Percentiles rank a stretch among this genome's conserved stretches.
These are phyloP conservation scores for Globisporangium abappressorium DNA, from an alignment of 352 stramenopile genomes.

Conservation along the genomic window DNA sequence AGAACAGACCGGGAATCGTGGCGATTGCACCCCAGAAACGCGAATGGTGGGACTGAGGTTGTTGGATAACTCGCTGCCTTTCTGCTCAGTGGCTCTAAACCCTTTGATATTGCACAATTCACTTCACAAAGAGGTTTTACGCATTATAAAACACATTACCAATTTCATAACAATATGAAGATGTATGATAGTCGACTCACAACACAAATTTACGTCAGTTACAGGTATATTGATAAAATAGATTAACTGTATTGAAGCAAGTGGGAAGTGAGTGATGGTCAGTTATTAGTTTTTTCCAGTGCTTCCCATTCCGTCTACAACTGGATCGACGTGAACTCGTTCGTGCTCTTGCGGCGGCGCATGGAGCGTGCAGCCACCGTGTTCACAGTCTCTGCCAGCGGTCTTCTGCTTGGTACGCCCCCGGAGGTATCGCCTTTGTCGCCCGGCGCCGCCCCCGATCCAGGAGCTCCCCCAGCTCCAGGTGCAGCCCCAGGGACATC, in stretches of 20 bases:
- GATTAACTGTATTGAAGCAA: no score
- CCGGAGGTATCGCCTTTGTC: slow-evolving; percentile 4
- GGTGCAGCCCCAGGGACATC: not conserved
- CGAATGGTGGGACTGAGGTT: not conserved
- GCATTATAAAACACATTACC: not conserved
- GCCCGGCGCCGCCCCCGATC: not conserved
- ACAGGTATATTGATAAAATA: not conserved
- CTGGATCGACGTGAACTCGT: slow-evolving; percentile 25
- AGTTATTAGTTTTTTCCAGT: no score
- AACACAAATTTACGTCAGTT: not conserved
- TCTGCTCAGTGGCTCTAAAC: not conserved
- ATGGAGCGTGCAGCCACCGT: slow-evolving; percentile 28
- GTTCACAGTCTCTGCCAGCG: slow-evolving; percentile 23
- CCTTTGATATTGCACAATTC: not conserved
- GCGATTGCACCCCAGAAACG: not conserved
- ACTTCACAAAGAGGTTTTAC: not conserved
- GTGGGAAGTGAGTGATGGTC: not conserved
- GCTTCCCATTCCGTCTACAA: not conserved
- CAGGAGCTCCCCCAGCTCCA: not conserved
- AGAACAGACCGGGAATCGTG: not conserved
- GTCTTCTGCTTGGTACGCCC: slow-evolving; percentile 13
- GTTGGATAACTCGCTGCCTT: not conserved
- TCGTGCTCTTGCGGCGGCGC: slow-evolving; percentile 59
- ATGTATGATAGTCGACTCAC: not conserved
- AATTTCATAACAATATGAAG: not conserved